Conservation (phyloP, 2,329 filamentous ascomycete species). For the Ilyonectria sp. region DNA sequence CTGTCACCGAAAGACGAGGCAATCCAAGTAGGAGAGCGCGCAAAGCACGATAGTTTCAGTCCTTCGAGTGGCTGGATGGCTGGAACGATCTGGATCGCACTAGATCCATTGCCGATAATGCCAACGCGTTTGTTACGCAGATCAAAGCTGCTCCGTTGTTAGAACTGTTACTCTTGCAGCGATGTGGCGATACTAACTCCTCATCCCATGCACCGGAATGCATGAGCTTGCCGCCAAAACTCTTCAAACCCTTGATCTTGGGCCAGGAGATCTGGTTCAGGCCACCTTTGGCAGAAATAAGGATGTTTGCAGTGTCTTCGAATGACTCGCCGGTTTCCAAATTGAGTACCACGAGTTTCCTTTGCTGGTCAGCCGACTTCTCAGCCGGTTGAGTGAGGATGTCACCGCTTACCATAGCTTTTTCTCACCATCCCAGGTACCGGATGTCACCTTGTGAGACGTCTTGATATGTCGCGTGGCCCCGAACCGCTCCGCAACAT, state of each 20-base stretch:
- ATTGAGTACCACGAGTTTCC: conserved; percentile 13
- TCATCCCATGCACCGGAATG: conserved; percentile 29
- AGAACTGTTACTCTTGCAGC: background rate
- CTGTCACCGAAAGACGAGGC: conserved; percentile 18
- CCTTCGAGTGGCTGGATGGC: conserved; percentile 11
- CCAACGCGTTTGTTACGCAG: conserved; percentile 12
- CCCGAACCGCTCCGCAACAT: conserved; percentile 5
- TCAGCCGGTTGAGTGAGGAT: too few relatives aligned
- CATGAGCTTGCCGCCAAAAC: conserved; percentile 19
- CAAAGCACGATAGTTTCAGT: conserved; percentile 21
- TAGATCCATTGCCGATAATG: conserved; percentile 23
- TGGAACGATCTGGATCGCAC: conserved; percentile 28
- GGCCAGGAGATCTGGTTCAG: conserved; percentile 26
- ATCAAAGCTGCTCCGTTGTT: background rate
- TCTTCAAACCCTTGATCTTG: conserved; percentile 1
- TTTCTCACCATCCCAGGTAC: background rate
- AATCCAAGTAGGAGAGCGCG: conserved; percentile 21
- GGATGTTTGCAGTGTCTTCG: conserved; percentile 15
- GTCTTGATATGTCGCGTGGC: conserved; percentile 9
- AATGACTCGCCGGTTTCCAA: conserved; percentile 3
- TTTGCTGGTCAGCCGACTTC: background rate
- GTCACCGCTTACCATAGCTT: background rate
- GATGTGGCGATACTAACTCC: background rate
- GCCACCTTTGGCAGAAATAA: conserved; percentile 17
- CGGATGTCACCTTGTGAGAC: conserved; percentile 2